phyloP scores from a whole-genome alignment of 2,329 filamentous ascomycete genomes.

The Stylonectria norvegica region DNA sequence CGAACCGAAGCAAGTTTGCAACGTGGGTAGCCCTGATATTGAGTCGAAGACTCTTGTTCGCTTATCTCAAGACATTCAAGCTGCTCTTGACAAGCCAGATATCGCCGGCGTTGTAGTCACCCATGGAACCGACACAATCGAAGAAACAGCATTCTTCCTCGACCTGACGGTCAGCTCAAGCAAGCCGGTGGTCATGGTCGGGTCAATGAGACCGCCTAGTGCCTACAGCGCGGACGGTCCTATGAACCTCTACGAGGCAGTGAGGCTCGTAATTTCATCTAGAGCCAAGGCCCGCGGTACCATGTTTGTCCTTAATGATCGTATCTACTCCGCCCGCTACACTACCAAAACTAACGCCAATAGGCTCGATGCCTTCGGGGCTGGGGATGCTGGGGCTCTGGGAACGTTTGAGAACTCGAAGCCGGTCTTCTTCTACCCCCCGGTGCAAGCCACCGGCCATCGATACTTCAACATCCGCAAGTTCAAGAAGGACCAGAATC shows the following conservation, averaged over 20 bases:
- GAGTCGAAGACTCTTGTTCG: constrained; percentile 47
- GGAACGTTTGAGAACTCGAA: constrained; percentile 55
- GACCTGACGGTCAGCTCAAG: constrained; percentile 52
- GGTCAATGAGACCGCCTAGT: constrained; percentile 60
- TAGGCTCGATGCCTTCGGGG: constrained; percentile 58
- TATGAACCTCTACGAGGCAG: constrained; percentile 57
- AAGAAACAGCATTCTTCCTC: constrained; percentile 61
- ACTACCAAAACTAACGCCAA: constrained; percentile 61
- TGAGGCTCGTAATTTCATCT: constrained; percentile 49
- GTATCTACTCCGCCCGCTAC: constrained; percentile 54
- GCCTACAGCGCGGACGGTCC: constrained; percentile 60
- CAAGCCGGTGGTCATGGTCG: constrained; percentile 58
- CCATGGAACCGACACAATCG: constrained; percentile 62
- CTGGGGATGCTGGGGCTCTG: constrained; percentile 53
- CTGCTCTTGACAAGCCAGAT: constrained; percentile 39
- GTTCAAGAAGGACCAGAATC: constrained; percentile 22
- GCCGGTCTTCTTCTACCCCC: constrained; percentile 57
- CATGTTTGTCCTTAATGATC: constrained; percentile 60
- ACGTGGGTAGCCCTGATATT: constrained; percentile 44
- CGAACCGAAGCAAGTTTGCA: constrained; percentile 15
- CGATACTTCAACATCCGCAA: constrained; percentile 39
- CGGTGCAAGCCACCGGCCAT: constrained; percentile 45
- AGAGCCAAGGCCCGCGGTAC: constrained; percentile 47
- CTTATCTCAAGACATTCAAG: constrained; percentile 45
- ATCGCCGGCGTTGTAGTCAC: constrained; percentile 55